Evolutionary conservation across 257 asterid genomes (phyloP).

Genomic region (Henckelia pumila): DNA sequence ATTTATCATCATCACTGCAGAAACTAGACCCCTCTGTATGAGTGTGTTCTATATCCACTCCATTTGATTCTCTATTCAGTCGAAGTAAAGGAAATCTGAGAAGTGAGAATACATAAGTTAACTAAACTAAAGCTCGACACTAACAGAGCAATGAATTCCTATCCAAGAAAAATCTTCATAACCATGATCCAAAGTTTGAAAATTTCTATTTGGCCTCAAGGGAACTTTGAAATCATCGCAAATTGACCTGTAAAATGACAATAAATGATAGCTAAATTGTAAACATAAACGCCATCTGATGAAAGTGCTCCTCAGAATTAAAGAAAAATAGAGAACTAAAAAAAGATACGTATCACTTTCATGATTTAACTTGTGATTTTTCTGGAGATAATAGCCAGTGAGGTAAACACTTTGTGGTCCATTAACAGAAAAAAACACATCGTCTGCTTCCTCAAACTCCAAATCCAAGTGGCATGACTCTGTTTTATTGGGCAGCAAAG

Average conservation of each 20-base stretch:
- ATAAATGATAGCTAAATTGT: constrained; percentile 1
- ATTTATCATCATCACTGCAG: constrained; percentile 57
- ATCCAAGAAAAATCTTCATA: constrained; percentile 3
- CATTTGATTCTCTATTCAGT: constrained; percentile 62
- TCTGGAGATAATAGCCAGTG: constrained; percentile 62
- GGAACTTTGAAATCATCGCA: not conserved
- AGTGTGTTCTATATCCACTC: constrained; percentile 76
- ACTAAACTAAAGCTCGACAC: constrained; percentile 6
- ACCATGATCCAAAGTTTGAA: constrained; percentile 12
- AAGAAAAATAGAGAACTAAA: constrained; percentile 6
- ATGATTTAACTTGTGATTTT: constrained; percentile 23
- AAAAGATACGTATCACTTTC: constrained; percentile 76
- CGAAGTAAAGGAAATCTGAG: constrained; percentile 42
- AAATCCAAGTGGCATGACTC: constrained; percentile 75
- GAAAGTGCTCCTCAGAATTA: not conserved
- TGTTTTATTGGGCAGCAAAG: constrained; percentile 49
- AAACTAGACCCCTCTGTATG: constrained; percentile 52
- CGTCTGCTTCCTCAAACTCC: constrained; percentile 88
- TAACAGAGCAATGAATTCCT: constrained; percentile 7
- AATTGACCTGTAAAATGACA: not conserved
- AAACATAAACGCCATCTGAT: not conserved
- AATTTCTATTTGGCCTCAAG: not conserved
- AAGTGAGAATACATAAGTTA: not conserved
- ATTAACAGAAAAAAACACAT: constrained; percentile 77
- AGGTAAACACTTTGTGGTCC: constrained; percentile 77